phyloP scores from a whole-genome alignment of 1,284 basidiomycete genomes.

The Heterobasidion parviporum region DNA sequence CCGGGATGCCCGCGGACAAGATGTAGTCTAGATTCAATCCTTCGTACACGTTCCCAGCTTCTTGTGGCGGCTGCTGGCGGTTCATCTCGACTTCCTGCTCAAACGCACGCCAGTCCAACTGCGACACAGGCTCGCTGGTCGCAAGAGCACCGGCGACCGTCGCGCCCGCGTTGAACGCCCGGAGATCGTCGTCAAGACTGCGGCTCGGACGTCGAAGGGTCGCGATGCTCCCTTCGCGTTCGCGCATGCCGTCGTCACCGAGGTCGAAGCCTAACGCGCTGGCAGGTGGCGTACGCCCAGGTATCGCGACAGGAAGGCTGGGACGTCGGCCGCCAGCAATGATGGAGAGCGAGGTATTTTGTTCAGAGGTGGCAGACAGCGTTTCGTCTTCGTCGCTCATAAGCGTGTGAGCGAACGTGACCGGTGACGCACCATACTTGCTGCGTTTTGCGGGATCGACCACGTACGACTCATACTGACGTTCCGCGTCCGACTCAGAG shows the following conservation, averaged over 20 bases:
- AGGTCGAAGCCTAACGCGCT: slow-evolving; percentile 16
- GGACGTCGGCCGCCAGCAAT: slow-evolving; percentile 7
- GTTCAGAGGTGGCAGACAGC: slow-evolving; percentile 12
- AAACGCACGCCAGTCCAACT: slow-evolving; percentile 36
- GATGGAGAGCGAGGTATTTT: slow-evolving; percentile 1
- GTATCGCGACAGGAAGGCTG: slow-evolving; percentile 10
- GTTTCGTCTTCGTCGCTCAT: slow-evolving; percentile 8
- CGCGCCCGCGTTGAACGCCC: slow-evolving; percentile 15
- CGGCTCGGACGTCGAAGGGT: slow-evolving; percentile 46
- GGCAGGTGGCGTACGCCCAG: slow-evolving; percentile 6
- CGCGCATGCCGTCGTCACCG: slow-evolving; percentile 20
- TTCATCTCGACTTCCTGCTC: slow-evolving; percentile 17
- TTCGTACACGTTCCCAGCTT: slow-evolving; percentile 19
- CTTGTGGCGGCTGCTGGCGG: background rate
- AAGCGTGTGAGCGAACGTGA: slow-evolving; percentile 8
- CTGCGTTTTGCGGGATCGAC: slow-evolving; percentile 11
- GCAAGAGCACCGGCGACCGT: slow-evolving; percentile 14
- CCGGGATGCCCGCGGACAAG: slow-evolving; percentile 18
- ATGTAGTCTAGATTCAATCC: slow-evolving; percentile 39
- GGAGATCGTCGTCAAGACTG: slow-evolving; percentile 40
- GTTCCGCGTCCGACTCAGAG: slow-evolving; percentile 13
- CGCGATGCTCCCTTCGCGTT: slow-evolving; percentile 39
- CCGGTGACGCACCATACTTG: slow-evolving; percentile 7
- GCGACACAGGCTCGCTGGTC: slow-evolving; percentile 10
- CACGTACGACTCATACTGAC: slow-evolving; percentile 16